Evolutionary conservation across 768 basidiomycete genomes (phyloP).

Genomic region (Agaricus blazei): DNA sequence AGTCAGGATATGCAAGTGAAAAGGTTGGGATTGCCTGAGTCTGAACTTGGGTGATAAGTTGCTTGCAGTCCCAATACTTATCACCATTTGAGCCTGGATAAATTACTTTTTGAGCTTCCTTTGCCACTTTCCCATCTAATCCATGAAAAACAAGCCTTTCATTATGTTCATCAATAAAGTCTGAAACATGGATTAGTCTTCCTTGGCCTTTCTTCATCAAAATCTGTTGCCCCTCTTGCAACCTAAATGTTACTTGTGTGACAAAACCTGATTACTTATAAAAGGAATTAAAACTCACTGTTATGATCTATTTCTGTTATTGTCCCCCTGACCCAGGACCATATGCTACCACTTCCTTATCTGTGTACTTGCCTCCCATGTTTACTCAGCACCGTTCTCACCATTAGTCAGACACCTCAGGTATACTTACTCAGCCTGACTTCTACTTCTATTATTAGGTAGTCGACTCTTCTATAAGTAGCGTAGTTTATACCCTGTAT

Average conservation of each 20-base stretch:
- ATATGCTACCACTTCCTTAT: too few species aligned
- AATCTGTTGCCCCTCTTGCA: slow-evolving; percentile 14
- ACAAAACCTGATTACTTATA: too few species aligned
- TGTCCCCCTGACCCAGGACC: too few species aligned
- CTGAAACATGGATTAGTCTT: slow-evolving; percentile 32
- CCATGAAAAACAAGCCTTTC: slow-evolving; percentile 24
- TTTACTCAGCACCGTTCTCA: too few species aligned
- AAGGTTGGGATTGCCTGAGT: slow-evolving; percentile 27
- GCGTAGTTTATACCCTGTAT: too few species aligned
- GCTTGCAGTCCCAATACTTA: slow-evolving; percentile 32
- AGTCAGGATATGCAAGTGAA: slow-evolving; percentile 27
- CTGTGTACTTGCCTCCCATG: too few species aligned
- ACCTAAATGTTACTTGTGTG: neutral
- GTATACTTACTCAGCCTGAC: too few species aligned
- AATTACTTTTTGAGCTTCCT: slow-evolving; percentile 30
- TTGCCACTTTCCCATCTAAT: slow-evolving; percentile 17
- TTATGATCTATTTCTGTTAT: too few species aligned
- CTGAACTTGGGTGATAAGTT: slow-evolving; percentile 27
- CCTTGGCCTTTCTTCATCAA: slow-evolving; percentile 27
- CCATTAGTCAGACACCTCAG: too few species aligned
- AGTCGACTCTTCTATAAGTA: too few species aligned
- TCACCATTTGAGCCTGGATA: slow-evolving; percentile 29
- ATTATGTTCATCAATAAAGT: slow-evolving; percentile 30
- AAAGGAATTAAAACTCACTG: too few species aligned
- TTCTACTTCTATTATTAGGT: too few species aligned